These are phyloP conservation scores for Leucocoprinus birnbaumii DNA, from an alignment of 768 basidiomycete genomes.

Conservation along the genomic window DNA sequence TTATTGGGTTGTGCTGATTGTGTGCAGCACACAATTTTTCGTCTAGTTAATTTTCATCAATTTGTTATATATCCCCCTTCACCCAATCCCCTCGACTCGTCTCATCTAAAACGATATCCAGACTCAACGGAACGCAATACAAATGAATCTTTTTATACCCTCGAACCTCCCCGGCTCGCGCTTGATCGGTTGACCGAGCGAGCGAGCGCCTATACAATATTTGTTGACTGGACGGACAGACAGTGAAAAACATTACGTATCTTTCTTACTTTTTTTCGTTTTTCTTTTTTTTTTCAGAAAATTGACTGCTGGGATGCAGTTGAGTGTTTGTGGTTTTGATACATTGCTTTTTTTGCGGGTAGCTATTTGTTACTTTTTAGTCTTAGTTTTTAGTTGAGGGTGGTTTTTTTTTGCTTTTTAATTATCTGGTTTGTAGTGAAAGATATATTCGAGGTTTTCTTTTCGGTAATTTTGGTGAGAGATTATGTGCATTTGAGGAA, in stretches of 20 bases:
- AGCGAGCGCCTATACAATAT: no score
- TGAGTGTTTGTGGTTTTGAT: no score
- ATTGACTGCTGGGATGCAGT: conserved; percentile 7
- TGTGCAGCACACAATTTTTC: conserved; percentile 79
- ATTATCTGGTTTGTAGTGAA: conserved; percentile 3
- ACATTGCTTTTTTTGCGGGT: conserved; percentile 14
- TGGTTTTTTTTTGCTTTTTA: conserved; percentile 3
- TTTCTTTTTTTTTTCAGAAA: conserved; percentile 2
- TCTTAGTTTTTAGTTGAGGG: no score
- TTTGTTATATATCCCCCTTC: conserved; percentile 18
- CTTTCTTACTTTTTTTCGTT: conserved; percentile 6
- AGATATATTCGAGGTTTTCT: no score
- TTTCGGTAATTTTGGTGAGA: no score
- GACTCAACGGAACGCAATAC: conserved; percentile 7
- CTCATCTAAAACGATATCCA: conserved; percentile 25
- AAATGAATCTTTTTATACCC: no score
- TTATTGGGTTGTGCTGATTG: conserved; percentile 8
- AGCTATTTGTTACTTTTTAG: no score
- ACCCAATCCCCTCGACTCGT: conserved; percentile 18
- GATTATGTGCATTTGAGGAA: no score
- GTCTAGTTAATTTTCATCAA: conserved; percentile 46
- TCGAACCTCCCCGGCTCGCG: no score
- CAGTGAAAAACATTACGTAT: conserved; percentile 7
- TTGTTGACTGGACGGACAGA: conserved; percentile 13
- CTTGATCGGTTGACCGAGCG: no score